Conservation (phyloP, 306 rosid genomes). For the Oemleria cerasiformis region DNA sequence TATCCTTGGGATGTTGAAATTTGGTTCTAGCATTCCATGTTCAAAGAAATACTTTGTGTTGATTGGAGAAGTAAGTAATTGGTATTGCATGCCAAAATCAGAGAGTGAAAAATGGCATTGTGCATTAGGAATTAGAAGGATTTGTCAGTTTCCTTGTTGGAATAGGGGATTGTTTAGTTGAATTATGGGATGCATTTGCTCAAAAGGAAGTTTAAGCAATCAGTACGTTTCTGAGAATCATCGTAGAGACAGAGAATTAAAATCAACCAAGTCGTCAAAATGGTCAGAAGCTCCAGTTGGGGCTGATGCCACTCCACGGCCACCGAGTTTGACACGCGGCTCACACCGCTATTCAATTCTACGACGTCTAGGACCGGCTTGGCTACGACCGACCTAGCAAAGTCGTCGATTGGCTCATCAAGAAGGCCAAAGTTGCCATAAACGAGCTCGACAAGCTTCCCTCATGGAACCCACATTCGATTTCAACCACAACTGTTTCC, state of each 20-base stretch:
- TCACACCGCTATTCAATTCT: slow-evolving; percentile 81
- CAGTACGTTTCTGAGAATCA: slow-evolving; percentile 38
- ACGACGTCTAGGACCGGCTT: slow-evolving; percentile 83
- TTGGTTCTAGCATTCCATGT: neutral
- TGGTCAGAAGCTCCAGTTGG: slow-evolving; percentile 23
- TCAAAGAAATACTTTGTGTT: neutral
- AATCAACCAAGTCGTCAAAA: slow-evolving; percentile 34
- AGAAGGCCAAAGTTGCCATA: too few relatives aligned
- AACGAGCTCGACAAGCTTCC: too few relatives aligned
- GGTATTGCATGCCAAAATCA: neutral
- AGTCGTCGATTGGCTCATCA: slow-evolving; percentile 94
- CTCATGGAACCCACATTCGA: too few relatives aligned
- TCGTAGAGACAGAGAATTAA: slow-evolving; percentile 26
- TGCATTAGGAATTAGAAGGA: slow-evolving; percentile 6
- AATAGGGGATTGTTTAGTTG: slow-evolving; percentile 15
- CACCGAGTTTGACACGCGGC: slow-evolving; percentile 86
- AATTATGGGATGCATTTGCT: slow-evolving; percentile 76
- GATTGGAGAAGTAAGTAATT: neutral
- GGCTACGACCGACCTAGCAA: slow-evolving; percentile 95
- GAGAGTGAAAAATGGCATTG: neutral
- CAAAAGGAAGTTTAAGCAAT: slow-evolving; percentile 37
- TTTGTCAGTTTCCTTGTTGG: slow-evolving; percentile 14
- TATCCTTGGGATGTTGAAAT: slow-evolving; percentile 10
- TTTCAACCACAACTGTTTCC: slow-evolving; percentile 13
- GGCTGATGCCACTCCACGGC: slow-evolving; percentile 37